These are phyloP conservation scores for Aspergillus heteromorphus DNA, from an alignment of 495 filamentous ascomycete genomes.

Conservation along the genomic window DNA sequence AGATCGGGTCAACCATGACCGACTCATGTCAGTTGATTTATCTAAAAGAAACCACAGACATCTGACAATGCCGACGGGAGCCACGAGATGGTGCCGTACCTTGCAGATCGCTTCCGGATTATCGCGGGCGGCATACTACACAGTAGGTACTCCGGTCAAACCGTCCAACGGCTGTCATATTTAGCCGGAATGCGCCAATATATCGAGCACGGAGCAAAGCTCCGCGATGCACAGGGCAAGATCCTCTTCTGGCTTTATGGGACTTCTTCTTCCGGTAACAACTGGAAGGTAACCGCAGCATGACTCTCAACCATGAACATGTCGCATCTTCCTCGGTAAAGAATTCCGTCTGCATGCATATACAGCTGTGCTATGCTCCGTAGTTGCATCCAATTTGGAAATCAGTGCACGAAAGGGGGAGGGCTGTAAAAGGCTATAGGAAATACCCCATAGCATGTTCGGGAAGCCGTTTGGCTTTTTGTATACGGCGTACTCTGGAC, in stretches of 20 bases:
- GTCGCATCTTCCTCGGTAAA: too few relatives aligned
- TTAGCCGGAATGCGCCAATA: constrained; percentile 7
- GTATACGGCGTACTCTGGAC: too few relatives aligned
- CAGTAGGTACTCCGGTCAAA: too few relatives aligned
- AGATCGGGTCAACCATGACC: neutral
- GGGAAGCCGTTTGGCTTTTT: too few relatives aligned
- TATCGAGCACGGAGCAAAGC: neutral
- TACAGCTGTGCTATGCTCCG: too few relatives aligned
- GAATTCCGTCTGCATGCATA: too few relatives aligned
- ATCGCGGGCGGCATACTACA: neutral
- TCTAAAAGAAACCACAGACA: neutral
- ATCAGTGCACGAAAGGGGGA: too few relatives aligned
- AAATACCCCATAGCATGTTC: too few relatives aligned
- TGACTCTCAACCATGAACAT: neutral
- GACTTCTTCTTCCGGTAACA: neutral
- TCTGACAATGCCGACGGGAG: constrained; percentile 1
- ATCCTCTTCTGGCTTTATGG: neutral
- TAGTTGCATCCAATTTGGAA: too few relatives aligned
- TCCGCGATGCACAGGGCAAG: constrained; percentile 2
- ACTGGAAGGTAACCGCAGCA: neutral
- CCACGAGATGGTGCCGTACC: constrained; percentile 2
- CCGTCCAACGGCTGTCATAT: constrained; percentile 6
- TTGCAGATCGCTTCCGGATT: constrained; percentile 20
- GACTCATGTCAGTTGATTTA: neutral
- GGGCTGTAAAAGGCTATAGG: too few relatives aligned